Conservation (phyloP, 164 flowering plant species). For the Umbilicus rupestris region DNA sequence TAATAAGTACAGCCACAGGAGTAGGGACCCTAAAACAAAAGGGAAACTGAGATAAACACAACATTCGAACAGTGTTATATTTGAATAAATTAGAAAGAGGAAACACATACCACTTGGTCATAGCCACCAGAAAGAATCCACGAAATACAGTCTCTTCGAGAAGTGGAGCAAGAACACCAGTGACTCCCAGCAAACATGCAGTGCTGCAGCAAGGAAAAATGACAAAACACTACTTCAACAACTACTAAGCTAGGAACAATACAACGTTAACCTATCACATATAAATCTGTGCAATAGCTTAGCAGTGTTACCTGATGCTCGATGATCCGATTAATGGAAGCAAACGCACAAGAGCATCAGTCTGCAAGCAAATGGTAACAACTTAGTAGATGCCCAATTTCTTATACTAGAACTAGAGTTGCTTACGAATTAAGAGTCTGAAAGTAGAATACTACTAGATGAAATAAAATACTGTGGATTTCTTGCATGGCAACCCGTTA, state of each 20-base stretch:
- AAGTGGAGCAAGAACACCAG: slow-evolving; percentile 85
- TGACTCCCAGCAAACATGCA: slow-evolving; percentile 67
- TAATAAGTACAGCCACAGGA: slow-evolving; percentile 60
- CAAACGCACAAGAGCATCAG: slow-evolving; percentile 77
- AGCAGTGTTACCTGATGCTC: slow-evolving; percentile 49
- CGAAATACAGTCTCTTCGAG: slow-evolving; percentile 92
- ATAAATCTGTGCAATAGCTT: slow-evolving; percentile 3
- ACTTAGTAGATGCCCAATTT: not conserved
- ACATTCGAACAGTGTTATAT: not conserved
- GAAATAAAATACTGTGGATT: not conserved
- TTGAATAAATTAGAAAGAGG: not conserved
- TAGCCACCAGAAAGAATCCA: slow-evolving; percentile 82
- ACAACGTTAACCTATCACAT: not conserved
- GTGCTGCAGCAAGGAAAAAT: slow-evolving; percentile 43
- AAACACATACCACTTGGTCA: slow-evolving; percentile 73
- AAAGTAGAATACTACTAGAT: not conserved
- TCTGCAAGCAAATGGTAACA: slow-evolving; percentile 34
- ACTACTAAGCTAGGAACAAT: not conserved
- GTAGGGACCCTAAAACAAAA: slow-evolving; percentile 69
- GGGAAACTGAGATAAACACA: too few species aligned
- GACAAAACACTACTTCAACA: slow-evolving; percentile 2
- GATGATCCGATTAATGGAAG: slow-evolving; percentile 95
- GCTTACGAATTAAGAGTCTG: not conserved
- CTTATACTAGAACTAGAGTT: not conserved
- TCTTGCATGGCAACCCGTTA: not conserved